Conservation (phyloP, 441 rosid species). For the Arabidopsis hybrid region DNA sequence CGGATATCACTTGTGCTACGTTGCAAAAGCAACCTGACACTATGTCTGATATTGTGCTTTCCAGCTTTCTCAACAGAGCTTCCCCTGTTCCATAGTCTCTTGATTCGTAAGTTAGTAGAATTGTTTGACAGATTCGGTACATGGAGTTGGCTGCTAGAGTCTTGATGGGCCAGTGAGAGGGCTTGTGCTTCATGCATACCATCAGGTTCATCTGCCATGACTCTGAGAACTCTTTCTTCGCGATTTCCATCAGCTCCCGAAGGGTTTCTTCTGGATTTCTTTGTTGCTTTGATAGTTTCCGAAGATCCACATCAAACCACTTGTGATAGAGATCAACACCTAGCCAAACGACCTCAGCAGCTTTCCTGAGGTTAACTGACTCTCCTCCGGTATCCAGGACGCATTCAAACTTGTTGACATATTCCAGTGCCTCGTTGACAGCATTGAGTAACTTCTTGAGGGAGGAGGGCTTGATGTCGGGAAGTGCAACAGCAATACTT, state of each 20-base stretch:
- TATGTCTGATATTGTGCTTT: constrained; percentile 41
- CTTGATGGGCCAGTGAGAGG: constrained; percentile 75
- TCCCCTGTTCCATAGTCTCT: constrained; percentile 40
- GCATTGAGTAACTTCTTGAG: constrained; percentile 52
- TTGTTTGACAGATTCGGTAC: constrained; percentile 72
- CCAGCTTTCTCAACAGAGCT: constrained; percentile 32
- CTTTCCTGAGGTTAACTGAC: constrained; percentile 52
- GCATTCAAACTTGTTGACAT: constrained; percentile 61
- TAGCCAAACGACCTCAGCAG: constrained; percentile 68
- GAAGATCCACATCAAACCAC: constrained; percentile 80
- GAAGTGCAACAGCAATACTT: constrained; percentile 74
- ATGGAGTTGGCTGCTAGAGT: constrained; percentile 82
- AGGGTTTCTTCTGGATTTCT: constrained; percentile 46
- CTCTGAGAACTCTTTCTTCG: constrained; percentile 57
- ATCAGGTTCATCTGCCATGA: constrained; percentile 47
- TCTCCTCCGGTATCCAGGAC: constrained; percentile 48
- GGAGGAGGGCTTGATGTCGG: constrained; percentile 45
- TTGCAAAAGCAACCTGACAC: constrained; percentile 81
- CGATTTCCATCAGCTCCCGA: constrained; percentile 56
- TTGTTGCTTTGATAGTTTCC: constrained; percentile 54
- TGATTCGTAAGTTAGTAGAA: constrained; percentile 52
- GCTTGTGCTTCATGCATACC: constrained; percentile 55
- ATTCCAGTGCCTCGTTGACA: constrained; percentile 66
- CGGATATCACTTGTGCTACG: constrained; percentile 51
- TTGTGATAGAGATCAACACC: constrained; percentile 74